Evolutionary conservation across 495 filamentous ascomycete species (phyloP), one percentile per base, ranked within the genome.

Genomic region (Margaritispora aquatica): DNA sequence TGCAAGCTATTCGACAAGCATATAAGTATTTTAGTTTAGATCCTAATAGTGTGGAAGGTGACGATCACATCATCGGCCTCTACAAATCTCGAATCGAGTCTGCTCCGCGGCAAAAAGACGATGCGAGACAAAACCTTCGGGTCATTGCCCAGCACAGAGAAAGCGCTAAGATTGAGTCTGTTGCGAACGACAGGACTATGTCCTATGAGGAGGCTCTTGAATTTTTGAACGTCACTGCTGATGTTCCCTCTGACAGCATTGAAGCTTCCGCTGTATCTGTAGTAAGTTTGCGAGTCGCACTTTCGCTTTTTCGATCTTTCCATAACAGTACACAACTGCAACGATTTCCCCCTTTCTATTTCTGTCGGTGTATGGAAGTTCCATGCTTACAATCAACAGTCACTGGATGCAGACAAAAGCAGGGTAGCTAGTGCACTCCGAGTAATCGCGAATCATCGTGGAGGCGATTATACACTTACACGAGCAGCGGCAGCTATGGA

Each of bases 31-130:
- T 69, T 29, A 51, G 24, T 2, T 26, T 67, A 19, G 52, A 63
- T 24, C 60, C 64, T 10, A 27, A 58, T 15, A 65, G 46, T 1
- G 56, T 34, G 7, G 64, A 66, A 51, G 67, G 60, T n/a, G 67
- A 69, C 48, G 67, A 65, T 20, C 60, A 67, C 56, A 65, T 67
- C 21, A 67, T 67, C 19, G 65, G 65, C 7, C 29, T 63, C n/a
- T 69, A 69, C 57, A 64, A 63, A 24, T 65, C 64, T 1, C 55
- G 67, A 20, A 65, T 69, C 22, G 64, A 63, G 52, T 63, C 64
- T 21, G 67, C 67, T 4, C 67, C 67, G 1, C 61, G 60, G 2
- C 62, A 69, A 20, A 69, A 69, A 51, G 67, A 69, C 9, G 62
- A 65, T 31, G 67, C 67, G 15, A 69, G 54, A 48, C 34, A 59